These are phyloP conservation scores for Ogataea angusta DNA, from an alignment of 805 yeast genomes.

Conservation along the genomic window DNA sequence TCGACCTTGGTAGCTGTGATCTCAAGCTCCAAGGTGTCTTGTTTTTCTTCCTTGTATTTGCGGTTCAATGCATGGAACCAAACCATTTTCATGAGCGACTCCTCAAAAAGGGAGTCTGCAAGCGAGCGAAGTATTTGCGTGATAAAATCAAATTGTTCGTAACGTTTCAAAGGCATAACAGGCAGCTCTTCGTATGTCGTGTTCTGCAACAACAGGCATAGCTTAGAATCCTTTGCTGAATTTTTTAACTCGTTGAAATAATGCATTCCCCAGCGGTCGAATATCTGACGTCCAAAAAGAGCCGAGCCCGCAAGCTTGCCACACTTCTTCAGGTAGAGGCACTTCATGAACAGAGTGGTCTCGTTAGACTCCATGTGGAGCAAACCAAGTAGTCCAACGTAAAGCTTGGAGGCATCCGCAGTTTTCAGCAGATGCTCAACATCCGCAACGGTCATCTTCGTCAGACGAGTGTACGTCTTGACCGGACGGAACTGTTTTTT, in stretches of 20 bases:
- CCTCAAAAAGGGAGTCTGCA: constrained; percentile 11
- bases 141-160: constrained; percentile 8
- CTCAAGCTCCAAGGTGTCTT: constrained; percentile 2
- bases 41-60: constrained; percentile 5
- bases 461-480: constrained; percentile 11
- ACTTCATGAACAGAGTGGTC: constrained; percentile 21
- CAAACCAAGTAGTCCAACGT: constrained; percentile 7
- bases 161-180: constrained; percentile 1
- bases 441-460: constrained; percentile 11
- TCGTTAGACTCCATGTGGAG: constrained; percentile 9
- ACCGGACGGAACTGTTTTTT: constrained; percentile 14
- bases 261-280: constrained; percentile 20
- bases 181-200: constrained; percentile 15
- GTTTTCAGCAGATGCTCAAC: constrained; percentile 9
- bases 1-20: constrained; percentile 11
- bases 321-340: constrained; percentile 21
- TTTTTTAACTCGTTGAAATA: constrained; percentile 14
- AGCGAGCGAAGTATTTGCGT: constrained; percentile 13
- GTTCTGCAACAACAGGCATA: constrained; percentile 12
- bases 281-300: neutral
- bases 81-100: constrained; percentile 19
- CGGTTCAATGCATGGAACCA: constrained; percentile 14
- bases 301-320: constrained; percentile 10
- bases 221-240: neutral
- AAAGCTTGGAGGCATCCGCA: neutral